Evolutionary conservation across 2,329 filamentous ascomycete species (phyloP).

Genomic region (Paraconiothyrium sp.): DNA sequence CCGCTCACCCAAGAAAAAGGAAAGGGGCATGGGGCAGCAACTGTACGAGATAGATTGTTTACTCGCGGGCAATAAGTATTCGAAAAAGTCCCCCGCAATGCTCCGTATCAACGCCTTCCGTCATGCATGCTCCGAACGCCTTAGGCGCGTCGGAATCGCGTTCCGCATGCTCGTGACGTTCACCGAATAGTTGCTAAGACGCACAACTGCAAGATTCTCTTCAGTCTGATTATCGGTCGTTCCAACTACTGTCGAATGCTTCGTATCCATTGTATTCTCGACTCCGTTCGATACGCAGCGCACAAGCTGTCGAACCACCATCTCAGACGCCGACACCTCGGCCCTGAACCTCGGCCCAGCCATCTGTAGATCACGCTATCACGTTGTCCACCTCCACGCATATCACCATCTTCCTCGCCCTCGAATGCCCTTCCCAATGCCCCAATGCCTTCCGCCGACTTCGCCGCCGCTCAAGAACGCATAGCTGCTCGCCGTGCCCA

Average conservation of each 20-base stretch:
- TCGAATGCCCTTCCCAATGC: constrained; percentile 23
- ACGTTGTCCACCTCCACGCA: constrained; percentile 18
- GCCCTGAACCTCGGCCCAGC: constrained; percentile 42
- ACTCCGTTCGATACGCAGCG: neutral
- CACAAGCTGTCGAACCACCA: neutral
- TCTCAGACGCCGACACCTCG: constrained; percentile 10
- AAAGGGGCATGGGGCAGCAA: constrained; percentile 18
- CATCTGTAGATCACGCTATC: constrained; percentile 33
- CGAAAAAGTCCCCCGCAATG: constrained; percentile 35
- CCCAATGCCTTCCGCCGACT: constrained; percentile 66
- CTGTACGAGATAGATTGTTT: constrained; percentile 25
- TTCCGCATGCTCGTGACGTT: constrained; percentile 9
- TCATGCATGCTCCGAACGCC: constrained; percentile 24
- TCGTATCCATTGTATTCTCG: neutral
- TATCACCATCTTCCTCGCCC: constrained; percentile 3
- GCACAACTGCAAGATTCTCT: neutral
- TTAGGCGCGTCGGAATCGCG: constrained; percentile 17
- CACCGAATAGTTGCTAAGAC: neutral
- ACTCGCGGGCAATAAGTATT: constrained; percentile 15
- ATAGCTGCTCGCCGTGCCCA: constrained; percentile 81
- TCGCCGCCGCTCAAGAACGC: constrained; percentile 88
- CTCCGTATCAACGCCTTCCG: constrained; percentile 25
- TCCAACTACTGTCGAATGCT: neutral
- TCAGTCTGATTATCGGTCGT: neutral
- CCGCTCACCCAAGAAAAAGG: constrained; percentile 43